These are phyloP conservation scores for Lentinula sp. DNA, from an alignment of 768 basidiomycete species.

Conservation along the genomic window DNA sequence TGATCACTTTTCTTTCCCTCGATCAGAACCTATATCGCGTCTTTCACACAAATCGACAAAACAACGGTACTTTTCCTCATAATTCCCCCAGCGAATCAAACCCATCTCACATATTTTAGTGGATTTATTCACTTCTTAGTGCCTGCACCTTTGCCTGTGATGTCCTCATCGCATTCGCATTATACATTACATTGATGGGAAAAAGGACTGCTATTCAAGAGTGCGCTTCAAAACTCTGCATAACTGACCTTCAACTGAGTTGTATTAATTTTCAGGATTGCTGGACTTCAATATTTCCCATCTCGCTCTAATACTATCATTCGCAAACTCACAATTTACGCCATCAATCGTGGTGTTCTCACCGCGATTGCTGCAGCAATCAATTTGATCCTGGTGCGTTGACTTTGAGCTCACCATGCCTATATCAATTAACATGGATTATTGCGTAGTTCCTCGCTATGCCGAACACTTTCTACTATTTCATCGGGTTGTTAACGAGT, in stretches of 20 bases:
- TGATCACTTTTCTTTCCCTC: neutral
- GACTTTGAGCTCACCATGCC: neutral
- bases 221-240: constrained; percentile 1
- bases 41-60: neutral
- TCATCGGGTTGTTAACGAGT: constrained; percentile 15
- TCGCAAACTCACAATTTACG: constrained; percentile 14
- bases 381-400: constrained; percentile 14
- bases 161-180: constrained; percentile 11
- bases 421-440: neutral
- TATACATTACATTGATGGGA: constrained; percentile 8
- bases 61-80: neutral
- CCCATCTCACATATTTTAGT: neutral
- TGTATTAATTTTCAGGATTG: neutral
- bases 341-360: constrained; percentile 16
- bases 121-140: constrained; percentile 11
- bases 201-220: constrained; percentile 9
- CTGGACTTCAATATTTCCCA: neutral
- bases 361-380: constrained; percentile 13
- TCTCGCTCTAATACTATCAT: constrained; percentile 15
- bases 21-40: neutral
- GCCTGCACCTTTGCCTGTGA: constrained; percentile 12
- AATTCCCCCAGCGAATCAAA: neutral
- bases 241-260: neutral
- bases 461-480: constrained; percentile 16
- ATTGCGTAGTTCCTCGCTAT: constrained; percentile 12